Base-by-base conservation (phyloP, 2,329 filamentous ascomycete species). In the Botryotinia globosa region DNA sequence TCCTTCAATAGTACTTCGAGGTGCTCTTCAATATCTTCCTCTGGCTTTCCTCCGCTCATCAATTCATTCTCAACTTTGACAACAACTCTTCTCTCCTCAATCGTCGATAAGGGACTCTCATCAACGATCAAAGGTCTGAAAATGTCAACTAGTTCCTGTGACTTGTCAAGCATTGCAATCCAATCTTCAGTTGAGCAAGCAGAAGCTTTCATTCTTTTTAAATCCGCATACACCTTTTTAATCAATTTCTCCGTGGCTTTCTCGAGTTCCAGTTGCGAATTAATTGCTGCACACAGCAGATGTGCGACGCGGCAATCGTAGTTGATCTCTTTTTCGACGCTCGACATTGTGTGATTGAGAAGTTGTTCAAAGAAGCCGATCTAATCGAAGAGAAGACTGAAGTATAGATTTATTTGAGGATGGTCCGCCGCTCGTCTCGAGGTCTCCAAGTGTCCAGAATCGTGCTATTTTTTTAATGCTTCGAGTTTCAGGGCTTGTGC, bases 211-310 rank as follows among this genome's bases (percentile, higher is more conserved):
- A 56, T 68, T 32, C 12, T 42, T 4, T 56, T 12, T 0, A 68
- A 44, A 32, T 42, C 37, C 18, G 25, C 14, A 25, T 56, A 56
- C 8, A 68, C 22, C 16, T 68, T 20, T 9, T 44, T 42, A 37
- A 68, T 68, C 22, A 68, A 44, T 3, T 44, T 42, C 1, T 32
- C n/a, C 3, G 34, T 56, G 3, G 48, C 48, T 42, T 56, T 32
- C 48, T 68, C 65, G n/a, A 68, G 48, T 42, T 58, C 65, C 7
- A 68, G 37, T 42, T 68, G 65, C 25, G 48, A 68, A 22, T 56
- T 10, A 8, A 68, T 44, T 22, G 65, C 65, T n/a, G 39, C 39
- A 6, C 48, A 56, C 16, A 68, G 34, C 25, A 68, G n/a, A 42
- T 42, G 4, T 56, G 65, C 6, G 37, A 68, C 10, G 18, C 37